Evolutionary conservation across 192 early-diverging fungal genomes (phyloP).

Genomic region (Rhizophagus prolifer): DNA sequence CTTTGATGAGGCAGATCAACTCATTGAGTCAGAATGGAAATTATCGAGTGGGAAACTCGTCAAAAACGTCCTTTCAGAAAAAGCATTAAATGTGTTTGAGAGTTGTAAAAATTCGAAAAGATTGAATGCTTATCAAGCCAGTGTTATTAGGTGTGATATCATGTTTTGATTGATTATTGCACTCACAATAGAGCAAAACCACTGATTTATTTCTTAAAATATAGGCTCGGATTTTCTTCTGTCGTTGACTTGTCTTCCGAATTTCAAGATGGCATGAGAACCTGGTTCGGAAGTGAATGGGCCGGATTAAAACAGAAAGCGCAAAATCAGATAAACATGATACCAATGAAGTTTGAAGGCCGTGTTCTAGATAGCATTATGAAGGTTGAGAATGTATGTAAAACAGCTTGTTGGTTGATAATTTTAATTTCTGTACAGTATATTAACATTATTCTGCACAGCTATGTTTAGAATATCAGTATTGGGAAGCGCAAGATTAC

Average conservation of each 20-base stretch:
- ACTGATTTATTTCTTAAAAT: conserved; percentile 13
- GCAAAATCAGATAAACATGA: conserved; percentile 6
- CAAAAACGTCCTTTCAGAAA: neutral
- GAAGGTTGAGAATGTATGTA: neutral
- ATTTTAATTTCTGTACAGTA: neutral
- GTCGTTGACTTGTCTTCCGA: conserved; percentile 30
- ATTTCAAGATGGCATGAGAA: conserved; percentile 23
- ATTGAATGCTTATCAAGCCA: neutral
- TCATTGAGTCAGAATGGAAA: too few species aligned
- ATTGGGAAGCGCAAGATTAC: neutral
- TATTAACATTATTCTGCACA: neutral
- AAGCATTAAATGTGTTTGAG: neutral
- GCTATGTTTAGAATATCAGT: neutral
- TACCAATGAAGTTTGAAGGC: conserved; percentile 13
- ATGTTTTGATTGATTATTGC: neutral
- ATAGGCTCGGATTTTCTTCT: conserved; percentile 27
- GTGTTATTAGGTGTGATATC: conserved; percentile 10
- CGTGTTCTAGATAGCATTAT: neutral
- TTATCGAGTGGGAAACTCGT: neutral
- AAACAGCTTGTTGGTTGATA: neutral
- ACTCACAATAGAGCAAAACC: neutral
- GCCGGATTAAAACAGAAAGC: neutral
- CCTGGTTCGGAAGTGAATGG: conserved; percentile 30
- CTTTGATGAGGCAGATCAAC: too few species aligned
- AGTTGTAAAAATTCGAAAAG: neutral